These are phyloP conservation scores for Geotrichum australiense DNA, from an alignment of 1,139 yeast species.

Conservation along the genomic window DNA sequence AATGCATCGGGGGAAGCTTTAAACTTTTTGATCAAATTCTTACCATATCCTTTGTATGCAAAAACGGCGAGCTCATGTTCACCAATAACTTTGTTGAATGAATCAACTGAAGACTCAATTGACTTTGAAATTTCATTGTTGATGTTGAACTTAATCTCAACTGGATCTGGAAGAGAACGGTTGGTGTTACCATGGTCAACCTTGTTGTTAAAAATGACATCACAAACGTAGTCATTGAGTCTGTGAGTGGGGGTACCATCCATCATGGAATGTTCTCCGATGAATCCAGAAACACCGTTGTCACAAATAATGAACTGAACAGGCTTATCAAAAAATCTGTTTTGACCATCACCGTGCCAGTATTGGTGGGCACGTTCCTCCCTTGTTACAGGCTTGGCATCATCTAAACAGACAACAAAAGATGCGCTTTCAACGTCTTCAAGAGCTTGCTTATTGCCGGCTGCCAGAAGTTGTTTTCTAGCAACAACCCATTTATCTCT, in stretches of 20 bases:
- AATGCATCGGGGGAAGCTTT: slow-evolving; percentile 75
- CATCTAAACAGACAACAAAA: slow-evolving; percentile 75
- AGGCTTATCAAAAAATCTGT: slow-evolving; percentile 91
- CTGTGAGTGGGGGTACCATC: slow-evolving; percentile 96
- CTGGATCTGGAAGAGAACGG: slow-evolving; percentile 31
- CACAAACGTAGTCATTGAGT: slow-evolving; percentile 69
- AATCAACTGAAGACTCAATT: slow-evolving; percentile 50
- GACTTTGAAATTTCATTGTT: slow-evolving; percentile 46
- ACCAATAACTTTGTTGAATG: slow-evolving; percentile 43
- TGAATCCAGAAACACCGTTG: slow-evolving; percentile 84
- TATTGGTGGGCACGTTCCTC: slow-evolving; percentile 80
- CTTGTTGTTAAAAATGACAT: slow-evolving; percentile 45
- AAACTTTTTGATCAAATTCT: slow-evolving; percentile 65
- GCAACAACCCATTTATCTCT: slow-evolving; percentile 74
- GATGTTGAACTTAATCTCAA: slow-evolving; percentile 39
- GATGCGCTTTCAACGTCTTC: slow-evolving; percentile 71
- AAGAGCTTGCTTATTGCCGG: slow-evolving; percentile 53
- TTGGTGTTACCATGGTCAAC: slow-evolving; percentile 30
- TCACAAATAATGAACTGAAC: slow-evolving; percentile 74
- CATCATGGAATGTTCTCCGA: slow-evolving; percentile 97
- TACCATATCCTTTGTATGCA: slow-evolving; percentile 40
- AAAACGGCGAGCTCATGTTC: slow-evolving; percentile 40
- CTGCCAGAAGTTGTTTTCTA: slow-evolving; percentile 50
- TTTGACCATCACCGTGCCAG: slow-evolving; percentile 94
- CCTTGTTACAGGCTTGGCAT: slow-evolving; percentile 62